Evolutionary conservation across 2,329 filamentous ascomycete species (phyloP).

Genomic region (Xylaria sp.): DNA sequence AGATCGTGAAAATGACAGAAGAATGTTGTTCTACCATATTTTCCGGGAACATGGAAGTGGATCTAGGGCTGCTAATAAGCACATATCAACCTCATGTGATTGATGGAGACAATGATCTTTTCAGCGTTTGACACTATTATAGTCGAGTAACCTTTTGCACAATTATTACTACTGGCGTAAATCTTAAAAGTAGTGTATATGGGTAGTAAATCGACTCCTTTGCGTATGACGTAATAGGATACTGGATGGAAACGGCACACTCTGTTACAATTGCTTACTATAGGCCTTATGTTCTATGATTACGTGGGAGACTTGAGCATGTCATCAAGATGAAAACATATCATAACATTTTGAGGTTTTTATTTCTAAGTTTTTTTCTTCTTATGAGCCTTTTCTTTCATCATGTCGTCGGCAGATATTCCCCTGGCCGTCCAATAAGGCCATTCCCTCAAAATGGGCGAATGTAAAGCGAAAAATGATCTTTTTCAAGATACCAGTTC

Average conservation of each 20-base stretch:
- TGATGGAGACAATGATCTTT: neutral
- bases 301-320: neutral
- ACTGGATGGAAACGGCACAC: too few species aligned
- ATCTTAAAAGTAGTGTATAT: neutral
- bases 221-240: neutral
- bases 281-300: neutral
- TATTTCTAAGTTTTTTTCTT: slow-evolving; percentile 12
- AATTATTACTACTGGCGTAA: neutral
- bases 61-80: too few species aligned
- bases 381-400: neutral
- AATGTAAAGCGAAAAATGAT: neutral
- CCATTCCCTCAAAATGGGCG: neutral
- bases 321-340: neutral
- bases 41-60: too few species aligned
- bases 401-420: neutral
- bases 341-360: slow-evolving; percentile 8
- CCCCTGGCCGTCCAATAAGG: too few species aligned
- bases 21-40: too few species aligned
- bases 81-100: too few species aligned
- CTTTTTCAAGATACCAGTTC: too few species aligned
- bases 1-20: too few species aligned
- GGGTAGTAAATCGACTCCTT: neutral
- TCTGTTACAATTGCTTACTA: neutral
- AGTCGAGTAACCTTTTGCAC: neutral
- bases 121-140: too few species aligned